Evolutionary conservation across 2,329 filamentous ascomycete species (phyloP), one percentile per base, ranked within the genome.

Genomic region (Phaeoacremonium minimum): DNA sequence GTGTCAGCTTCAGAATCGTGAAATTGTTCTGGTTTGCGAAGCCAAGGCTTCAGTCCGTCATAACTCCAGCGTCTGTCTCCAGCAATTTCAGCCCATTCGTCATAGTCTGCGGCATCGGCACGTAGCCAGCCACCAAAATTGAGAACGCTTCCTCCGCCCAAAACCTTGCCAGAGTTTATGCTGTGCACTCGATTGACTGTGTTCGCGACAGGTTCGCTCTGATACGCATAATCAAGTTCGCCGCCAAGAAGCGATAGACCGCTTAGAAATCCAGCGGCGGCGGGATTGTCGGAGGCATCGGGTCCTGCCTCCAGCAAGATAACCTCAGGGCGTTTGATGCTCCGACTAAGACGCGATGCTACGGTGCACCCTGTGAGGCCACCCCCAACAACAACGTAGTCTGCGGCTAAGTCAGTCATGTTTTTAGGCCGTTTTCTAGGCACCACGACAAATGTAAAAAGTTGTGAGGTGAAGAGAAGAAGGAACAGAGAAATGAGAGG

Each of bases 41-140:
- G 61, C 50, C 67, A 77, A 3, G 66, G 65, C 13, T 67, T 53
- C 18, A 74, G 57, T 8, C 59, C 59, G 4, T 67, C 50, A 37
- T 67, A 71, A 40, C 59, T 61, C 58, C 71, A 77, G 3, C 56
- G 50, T 2, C 59, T 32, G 36, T 75, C 68, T 1, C 30, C 32
- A 22, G 55, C 44, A 13, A 48, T 15, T 12, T 47, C 26, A 14
- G 50, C 36, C 37, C 37, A 39, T 15, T 39, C 32, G 13, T 55
- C 44, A 17, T 56, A 54, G 20, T 55, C 51, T 12, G 47, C 41
- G 7, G 47, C 44, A 28, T 50, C 48, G 11, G 38, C 53, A 11
- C 45, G 50, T 7, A 47, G 32, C 53, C 48, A 54, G 18, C 48
- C 49, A 5, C 52, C 52, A 26, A 28, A 50, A 30, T 54, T 52